Conservation (phyloP, 2,329 filamentous ascomycete genomes). For the Talaromyces marneffei region DNA sequence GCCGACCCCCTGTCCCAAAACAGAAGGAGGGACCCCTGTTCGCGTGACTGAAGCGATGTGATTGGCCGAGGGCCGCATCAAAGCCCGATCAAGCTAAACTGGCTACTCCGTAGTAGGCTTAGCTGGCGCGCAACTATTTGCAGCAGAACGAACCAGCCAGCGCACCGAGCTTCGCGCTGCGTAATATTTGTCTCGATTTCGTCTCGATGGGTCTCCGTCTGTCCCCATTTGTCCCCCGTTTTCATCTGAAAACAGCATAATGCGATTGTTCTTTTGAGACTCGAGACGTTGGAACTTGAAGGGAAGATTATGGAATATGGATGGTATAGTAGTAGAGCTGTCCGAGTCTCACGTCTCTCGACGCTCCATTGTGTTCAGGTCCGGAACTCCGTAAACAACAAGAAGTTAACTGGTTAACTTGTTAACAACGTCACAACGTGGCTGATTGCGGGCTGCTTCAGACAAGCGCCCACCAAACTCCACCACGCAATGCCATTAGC, state of each 20-base stretch:
- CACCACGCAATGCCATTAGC: neutral
- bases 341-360: neutral
- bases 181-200: too few species aligned
- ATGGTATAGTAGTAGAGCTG: too few species aligned
- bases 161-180: neutral
- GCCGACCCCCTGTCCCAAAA: neutral
- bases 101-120: too few species aligned
- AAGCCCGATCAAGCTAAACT: neutral
- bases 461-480: slow-evolving; percentile 6
- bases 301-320: neutral
- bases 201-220: neutral
- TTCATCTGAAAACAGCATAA: neutral
- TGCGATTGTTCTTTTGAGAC: neutral
- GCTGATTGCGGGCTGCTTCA: neutral
- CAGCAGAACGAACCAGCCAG: neutral
- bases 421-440: neutral
- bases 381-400: neutral
- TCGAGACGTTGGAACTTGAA: neutral
- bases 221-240: neutral
- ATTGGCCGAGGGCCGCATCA: neutral
- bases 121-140: too few species aligned
- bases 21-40: neutral
- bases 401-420: too few species aligned
- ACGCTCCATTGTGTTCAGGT: neutral
- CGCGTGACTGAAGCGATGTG: neutral